Evolutionary conservation across 352 stramenopile species (phyloP).

Genomic region (Phytophthora tentaculata): DNA sequence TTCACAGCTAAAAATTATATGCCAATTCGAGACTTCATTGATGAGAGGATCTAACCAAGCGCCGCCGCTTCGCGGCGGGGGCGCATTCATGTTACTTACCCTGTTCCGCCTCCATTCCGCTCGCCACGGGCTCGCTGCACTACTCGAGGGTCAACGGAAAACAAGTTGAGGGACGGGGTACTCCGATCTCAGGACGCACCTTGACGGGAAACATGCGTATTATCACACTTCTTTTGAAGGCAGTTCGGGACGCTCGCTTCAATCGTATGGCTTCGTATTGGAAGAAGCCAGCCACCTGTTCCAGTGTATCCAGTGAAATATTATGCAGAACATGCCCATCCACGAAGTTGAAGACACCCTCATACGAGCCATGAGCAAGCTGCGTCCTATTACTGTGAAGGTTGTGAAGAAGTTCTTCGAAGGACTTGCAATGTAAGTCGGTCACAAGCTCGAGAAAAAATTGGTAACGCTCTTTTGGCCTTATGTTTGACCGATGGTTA

Average conservation of each 20-base stretch:
- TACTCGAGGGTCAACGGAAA: no score
- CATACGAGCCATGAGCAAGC: slow-evolving; percentile 7
- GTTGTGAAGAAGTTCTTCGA: slow-evolving; percentile 9
- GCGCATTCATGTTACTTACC: no score
- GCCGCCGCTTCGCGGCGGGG: no score
- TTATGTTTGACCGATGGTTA: slow-evolving; percentile 12
- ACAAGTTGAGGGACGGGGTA: background rate
- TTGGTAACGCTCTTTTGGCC: slow-evolving; percentile 9
- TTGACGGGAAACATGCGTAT: background rate
- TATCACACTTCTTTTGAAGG: background rate
- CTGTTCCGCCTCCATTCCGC: no score
- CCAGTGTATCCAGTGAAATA: background rate
- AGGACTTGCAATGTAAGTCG: slow-evolving; percentile 7
- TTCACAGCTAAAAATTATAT: no score
- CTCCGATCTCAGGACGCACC: background rate
- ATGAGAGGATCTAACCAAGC: no score
- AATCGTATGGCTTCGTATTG: slow-evolving; percentile 3
- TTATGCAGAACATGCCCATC: slow-evolving; percentile 4
- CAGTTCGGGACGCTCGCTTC: background rate
- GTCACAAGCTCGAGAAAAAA: background rate
- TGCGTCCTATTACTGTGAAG: background rate
- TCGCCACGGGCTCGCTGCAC: no score
- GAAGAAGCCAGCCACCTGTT: slow-evolving; percentile 11
- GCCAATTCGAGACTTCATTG: no score
- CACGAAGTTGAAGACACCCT: slow-evolving; percentile 10